Percentiles rank a stretch among this genome's conserved stretches.
Conservation (phyloP, 2,329 filamentous ascomycete genomes). For the Sarocladium brachiariae region DNA sequence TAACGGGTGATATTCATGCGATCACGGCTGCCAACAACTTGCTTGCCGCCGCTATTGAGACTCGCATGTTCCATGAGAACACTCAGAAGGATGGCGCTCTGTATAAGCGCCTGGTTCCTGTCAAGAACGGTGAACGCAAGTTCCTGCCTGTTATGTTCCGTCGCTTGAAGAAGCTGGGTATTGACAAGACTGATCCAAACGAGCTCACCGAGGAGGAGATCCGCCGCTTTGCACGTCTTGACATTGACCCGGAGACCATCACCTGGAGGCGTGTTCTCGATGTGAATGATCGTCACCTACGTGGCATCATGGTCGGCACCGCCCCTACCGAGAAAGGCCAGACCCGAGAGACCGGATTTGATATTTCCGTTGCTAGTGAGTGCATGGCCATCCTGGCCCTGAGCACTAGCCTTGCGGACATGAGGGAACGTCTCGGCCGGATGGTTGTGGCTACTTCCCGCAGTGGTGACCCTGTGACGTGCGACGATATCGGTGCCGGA, state of each 20-base stretch:
- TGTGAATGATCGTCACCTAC: conserved; percentile 92
- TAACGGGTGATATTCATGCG: conserved; percentile 96
- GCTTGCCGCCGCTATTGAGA: conserved; percentile 92
- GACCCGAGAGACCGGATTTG: conserved; percentile 84
- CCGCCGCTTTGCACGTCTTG: conserved; percentile 77
- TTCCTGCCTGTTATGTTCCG: conserved; percentile 91
- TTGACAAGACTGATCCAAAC: conserved; percentile 88
- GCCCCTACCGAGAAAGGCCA: conserved; percentile 88
- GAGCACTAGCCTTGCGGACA: conserved; percentile 77
- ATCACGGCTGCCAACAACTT: conserved; percentile 97
- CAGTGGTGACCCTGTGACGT: conserved; percentile 84
- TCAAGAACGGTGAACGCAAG: conserved; percentile 80
- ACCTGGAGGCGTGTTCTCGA: conserved; percentile 95
- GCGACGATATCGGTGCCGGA: conserved; percentile 88
- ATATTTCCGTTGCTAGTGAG: conserved; percentile 95
- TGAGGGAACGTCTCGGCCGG: conserved; percentile 85
- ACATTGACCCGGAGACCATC: conserved; percentile 95
- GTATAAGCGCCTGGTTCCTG: conserved; percentile 80
- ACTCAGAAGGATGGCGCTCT: conserved; percentile 87
- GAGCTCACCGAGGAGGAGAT: conserved; percentile 89
- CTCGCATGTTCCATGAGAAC: conserved; percentile 95
- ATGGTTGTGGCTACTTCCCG: conserved; percentile 93
- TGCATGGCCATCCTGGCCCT: conserved; percentile 98
- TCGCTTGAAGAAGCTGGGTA: conserved; percentile 89
- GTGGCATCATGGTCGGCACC: conserved; percentile 81